Evolutionary conservation across 2,329 filamentous ascomycete genomes (phyloP).

Genomic region (Stagonosporopsis chrysanthemi): DNA sequence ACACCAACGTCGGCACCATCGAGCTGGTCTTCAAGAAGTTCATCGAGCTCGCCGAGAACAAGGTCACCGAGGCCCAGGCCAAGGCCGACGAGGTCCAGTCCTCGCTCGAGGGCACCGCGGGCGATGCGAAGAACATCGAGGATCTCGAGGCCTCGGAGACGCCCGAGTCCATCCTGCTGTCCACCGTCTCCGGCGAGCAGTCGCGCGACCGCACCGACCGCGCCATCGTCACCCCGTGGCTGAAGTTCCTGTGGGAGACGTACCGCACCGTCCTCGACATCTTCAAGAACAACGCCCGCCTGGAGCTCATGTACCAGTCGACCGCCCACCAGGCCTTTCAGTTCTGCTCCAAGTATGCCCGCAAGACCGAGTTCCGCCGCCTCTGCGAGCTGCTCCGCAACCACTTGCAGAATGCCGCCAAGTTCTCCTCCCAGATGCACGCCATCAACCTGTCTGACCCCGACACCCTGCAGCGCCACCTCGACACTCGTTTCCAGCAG

Average conservation of each 20-base stretch:
- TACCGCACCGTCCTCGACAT: constrained; percentile 99
- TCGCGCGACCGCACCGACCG: constrained; percentile 96
- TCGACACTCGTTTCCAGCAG: constrained; percentile 98
- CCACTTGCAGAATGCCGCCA: constrained; percentile 98
- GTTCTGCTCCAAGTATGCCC: constrained; percentile 96
- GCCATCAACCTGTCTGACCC: constrained; percentile 98
- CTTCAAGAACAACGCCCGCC: constrained; percentile 96
- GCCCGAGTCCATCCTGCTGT: constrained; percentile 95
- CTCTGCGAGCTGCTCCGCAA: constrained; percentile 98
- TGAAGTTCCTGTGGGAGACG: constrained; percentile 99
- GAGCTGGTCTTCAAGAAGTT: constrained; percentile 94
- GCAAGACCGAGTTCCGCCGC: constrained; percentile 98
- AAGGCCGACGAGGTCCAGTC: constrained; percentile 97
- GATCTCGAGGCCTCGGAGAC: constrained; percentile 98
- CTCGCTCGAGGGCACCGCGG: constrained; percentile 74
- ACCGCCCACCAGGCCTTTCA: constrained; percentile 98
- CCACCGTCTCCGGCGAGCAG: constrained; percentile 97
- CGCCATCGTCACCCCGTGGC: constrained; percentile 97
- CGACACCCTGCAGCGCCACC: constrained; percentile 94
- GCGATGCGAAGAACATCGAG: constrained; percentile 79
- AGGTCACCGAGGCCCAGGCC: constrained; percentile 93
- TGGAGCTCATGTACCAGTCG: constrained; percentile 98
- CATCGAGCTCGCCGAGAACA: constrained; percentile 94
- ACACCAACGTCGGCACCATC: constrained; percentile 97
- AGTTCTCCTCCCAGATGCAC: constrained; percentile 99